Conservation (phyloP, 352 stramenopile genomes). For the Globisporangium irregulare region DNA sequence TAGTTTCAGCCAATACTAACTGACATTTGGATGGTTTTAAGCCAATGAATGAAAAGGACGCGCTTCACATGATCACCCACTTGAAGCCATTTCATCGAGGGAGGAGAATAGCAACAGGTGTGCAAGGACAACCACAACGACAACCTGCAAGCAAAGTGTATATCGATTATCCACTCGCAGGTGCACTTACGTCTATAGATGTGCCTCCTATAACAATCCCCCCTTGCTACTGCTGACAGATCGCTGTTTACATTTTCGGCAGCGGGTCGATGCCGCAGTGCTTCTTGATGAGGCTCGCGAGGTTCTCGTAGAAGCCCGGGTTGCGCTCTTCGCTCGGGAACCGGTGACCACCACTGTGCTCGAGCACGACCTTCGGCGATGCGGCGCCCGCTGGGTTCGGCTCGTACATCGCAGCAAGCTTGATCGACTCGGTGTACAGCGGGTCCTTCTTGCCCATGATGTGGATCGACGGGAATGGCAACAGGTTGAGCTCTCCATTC, state of each 20-base stretch:
- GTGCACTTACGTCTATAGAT: no score
- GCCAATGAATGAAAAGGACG: no score
- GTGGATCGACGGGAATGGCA: constrained; percentile 55
- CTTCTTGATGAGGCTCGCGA: constrained; percentile 16
- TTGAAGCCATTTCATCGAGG: no score
- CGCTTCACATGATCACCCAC: no score
- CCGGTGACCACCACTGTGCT: constrained; percentile 38
- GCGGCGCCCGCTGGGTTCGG: constrained; percentile 18
- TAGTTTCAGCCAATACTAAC: no score
- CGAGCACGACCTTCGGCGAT: constrained; percentile 28
- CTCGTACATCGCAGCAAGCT: constrained; percentile 34
- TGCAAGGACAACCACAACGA: no score
- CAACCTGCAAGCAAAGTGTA: no score
- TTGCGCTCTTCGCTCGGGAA: constrained; percentile 26
- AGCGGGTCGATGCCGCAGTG: constrained; percentile 13
- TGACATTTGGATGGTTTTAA: no score
- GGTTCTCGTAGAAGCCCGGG: constrained; percentile 18
- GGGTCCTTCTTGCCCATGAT: constrained; percentile 39
- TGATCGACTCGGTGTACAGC: constrained; percentile 25
- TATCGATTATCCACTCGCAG: no score
- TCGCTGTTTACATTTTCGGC: neutral
- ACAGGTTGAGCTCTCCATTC: constrained; percentile 31
- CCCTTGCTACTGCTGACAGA: neutral
- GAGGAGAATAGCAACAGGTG: no score
- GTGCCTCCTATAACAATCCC: no score